Evolutionary conservation across 352 stramenopile genomes (phyloP).

Genomic region (Globisporangium spinosum): DNA sequence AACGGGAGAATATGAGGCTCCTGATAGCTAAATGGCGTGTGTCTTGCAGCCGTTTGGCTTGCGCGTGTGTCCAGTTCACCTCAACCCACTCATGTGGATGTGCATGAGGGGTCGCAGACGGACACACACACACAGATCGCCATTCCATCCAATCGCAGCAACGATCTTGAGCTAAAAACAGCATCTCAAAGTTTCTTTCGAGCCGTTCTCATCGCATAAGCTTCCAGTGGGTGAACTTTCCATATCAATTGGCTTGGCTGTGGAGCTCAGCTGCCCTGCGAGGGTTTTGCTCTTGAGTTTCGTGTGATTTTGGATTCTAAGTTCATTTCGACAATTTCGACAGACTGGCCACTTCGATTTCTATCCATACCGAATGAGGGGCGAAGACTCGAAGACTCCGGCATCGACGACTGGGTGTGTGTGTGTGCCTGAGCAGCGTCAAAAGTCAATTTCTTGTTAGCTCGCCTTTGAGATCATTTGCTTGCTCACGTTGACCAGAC

Average conservation of each 20-base stretch:
- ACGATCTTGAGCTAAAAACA: not conserved
- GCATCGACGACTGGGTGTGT: too few relatives aligned
- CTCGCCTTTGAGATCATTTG: not conserved
- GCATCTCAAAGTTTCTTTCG: not conserved
- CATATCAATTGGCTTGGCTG: not conserved
- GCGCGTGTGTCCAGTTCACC: not conserved
- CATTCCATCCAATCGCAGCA: not conserved
- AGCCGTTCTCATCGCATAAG: not conserved
- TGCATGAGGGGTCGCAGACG: not conserved
- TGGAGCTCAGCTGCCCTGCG: not conserved
- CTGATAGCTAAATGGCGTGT: not conserved
- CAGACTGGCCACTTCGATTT: too few relatives aligned
- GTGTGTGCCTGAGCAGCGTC: not conserved
- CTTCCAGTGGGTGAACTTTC: too few relatives aligned
- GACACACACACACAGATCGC: too few relatives aligned
- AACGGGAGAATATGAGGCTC: not conserved
- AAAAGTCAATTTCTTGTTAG: not conserved
- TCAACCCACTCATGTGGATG: constrained; percentile 1
- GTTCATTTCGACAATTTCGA: too few relatives aligned
- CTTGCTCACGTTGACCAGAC: not conserved
- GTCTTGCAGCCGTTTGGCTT: not conserved
- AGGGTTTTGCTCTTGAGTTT: not conserved
- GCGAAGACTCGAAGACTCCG: too few relatives aligned
- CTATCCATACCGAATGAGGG: too few relatives aligned
- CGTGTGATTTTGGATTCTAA: too few relatives aligned